Base-by-base conservation (phyloP, 139 green algal genomes). In the Asterochloris erici region DNA sequence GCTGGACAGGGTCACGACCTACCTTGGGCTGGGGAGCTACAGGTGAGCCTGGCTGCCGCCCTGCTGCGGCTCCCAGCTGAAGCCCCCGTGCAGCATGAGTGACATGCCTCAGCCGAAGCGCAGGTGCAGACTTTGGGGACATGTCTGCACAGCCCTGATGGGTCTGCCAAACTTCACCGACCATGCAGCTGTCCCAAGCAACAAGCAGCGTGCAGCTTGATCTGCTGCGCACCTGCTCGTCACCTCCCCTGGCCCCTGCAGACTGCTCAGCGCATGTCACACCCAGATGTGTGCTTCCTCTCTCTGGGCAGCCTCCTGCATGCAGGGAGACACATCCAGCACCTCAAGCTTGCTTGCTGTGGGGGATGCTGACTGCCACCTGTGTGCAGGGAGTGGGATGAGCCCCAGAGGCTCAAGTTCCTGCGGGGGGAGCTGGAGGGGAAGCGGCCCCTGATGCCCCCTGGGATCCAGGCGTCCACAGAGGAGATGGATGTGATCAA, bases 1-100 rank as follows among this genome's bases (percentile, higher is more conserved):
- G 0, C 84, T 99, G 17, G 93, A 98, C 85, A 86, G 92, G 68
- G 95, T 99, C 86, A 99, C 96, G 11, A 78, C 83, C 47, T 91
- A 94, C 82, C 84, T 98, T 71, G 92, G 90, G 12, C 64, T 95
- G 24, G 93, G 93, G 21, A 91, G 85, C 17, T 97, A 97, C 89
- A 91, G 90, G 83, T 90, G 73, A 63, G 79, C 13, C 26, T 54
- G 38, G 38, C 38, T 54, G 38, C 38, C 38, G 2, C 6, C 38
- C 38, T 54, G 38, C 38, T 54, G 38, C 38, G 38, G 2, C 38
- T 54, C 6, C 6, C 38, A 54, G 38, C 38, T 54, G 38, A 54
- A 54, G 38, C 38, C 6, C 38, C 38, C 38, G 38, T 54, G 6
- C 6, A 2, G 38, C 38, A 54, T 54, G 38, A 54, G 38, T 6